These are phyloP conservation scores for Aeschynomene evenia DNA, from an alignment of 306 rosid genomes.

Conservation along the genomic window DNA sequence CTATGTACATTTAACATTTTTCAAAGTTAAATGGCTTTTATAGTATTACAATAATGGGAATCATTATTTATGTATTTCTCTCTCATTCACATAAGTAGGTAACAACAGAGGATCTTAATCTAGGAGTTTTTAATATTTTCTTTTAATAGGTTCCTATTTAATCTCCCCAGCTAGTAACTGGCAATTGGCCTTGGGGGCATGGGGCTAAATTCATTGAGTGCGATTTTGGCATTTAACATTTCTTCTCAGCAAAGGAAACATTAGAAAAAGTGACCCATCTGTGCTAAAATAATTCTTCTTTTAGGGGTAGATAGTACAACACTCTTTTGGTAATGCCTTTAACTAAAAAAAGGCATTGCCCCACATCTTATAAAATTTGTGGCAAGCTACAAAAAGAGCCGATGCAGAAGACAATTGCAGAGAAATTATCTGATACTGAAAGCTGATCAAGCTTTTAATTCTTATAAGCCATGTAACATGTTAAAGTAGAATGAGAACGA, in stretches of 20 bases:
- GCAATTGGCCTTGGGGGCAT: slow-evolving; percentile 14
- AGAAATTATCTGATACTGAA: slow-evolving; percentile 15
- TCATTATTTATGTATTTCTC: too few species aligned
- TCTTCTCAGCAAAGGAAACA: slow-evolving; percentile 39
- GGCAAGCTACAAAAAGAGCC: slow-evolving; percentile 5
- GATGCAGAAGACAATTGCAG: slow-evolving; percentile 18
- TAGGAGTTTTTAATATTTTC: too few species aligned
- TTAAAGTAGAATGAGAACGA: slow-evolving; percentile 16
- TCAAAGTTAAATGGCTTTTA: too few species aligned
- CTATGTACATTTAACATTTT: too few species aligned
- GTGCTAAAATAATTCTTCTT: slow-evolving; percentile 11
- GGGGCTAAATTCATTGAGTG: slow-evolving; percentile 24
- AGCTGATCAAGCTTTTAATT: slow-evolving; percentile 4
- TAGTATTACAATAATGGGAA: too few species aligned
- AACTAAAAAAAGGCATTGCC: slow-evolving; percentile 11
- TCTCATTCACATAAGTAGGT: too few species aligned
- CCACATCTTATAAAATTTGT: slow-evolving; percentile 2
- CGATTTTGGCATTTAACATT: slow-evolving; percentile 28
- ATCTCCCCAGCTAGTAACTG: background rate
- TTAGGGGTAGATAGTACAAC: background rate
- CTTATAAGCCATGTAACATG: background rate
- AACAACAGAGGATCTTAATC: too few species aligned
- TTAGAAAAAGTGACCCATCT: background rate
- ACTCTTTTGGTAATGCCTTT: slow-evolving; percentile 9
- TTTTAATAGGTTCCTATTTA: too few species aligned